Base-by-base conservation (phyloP, 2,329 filamentous ascomycete species). In the Penicillium sp. region DNA sequence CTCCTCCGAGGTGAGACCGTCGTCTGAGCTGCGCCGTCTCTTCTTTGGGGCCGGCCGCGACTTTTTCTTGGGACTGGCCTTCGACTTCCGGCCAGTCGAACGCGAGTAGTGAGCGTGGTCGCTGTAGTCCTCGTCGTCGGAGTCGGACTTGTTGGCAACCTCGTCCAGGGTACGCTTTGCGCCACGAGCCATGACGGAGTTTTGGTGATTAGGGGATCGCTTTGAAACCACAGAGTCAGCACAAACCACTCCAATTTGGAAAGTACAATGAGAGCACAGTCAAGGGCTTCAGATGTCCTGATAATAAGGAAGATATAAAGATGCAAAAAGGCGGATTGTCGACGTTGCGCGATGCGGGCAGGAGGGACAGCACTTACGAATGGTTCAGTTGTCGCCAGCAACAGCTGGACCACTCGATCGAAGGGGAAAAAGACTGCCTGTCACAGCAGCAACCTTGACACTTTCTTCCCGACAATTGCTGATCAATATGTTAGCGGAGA, bases 21-120 rank as follows among this genome's bases (percentile, higher is more conserved):
- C 75, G 56, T 82, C 79, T 57, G 82, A 82, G 65, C 80, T 79
- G 54, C 76, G 75, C 57, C 72, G 75, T 42, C 73, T 70, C 67
- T 74, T 72, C 59, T 74, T 76, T 53, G 73, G 72, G 27, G 67
- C 64, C 33, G 65, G 70, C 50, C 69, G 70, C 45, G 68, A 65
- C 56, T 70, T 74, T 62, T 73, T 74, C 57, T 67, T 59, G 13
- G 61, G 53, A 47, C 56, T 73, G 43, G 64, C 65, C 57, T 72
- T 76, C 5, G 69, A 68, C 57, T 66, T 66, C 15, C 69, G 63
- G 25, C 61, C 57, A 31, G 70, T 65, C 48, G 72, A 58, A 37
- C 38, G 43, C 43, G 70, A 52, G 33, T 71, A 69, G 6, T 65
- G 67, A 9, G 64, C 63, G 38, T 75, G 75, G 51, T 78, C 75